Base-by-base conservation (phyloP, 805 yeast species). In the Yamadazyma sp. region DNA sequence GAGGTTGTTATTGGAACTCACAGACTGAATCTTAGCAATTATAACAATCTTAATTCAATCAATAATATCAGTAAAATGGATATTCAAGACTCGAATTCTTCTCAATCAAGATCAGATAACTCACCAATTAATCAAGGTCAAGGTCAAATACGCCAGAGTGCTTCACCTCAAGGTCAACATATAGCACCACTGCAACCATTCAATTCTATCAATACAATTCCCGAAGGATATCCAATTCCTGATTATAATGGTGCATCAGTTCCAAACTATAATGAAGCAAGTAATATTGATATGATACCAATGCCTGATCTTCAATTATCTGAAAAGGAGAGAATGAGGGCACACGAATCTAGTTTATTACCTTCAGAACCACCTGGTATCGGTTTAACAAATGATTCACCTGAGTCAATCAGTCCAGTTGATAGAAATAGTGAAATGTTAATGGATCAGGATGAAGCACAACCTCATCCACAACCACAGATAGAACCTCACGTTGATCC, bases 1-100 rank as follows among this genome's bases (percentile, higher is more conserved):
- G 95, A 85, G 55, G 74, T 87, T 1, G 69, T 86, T 15, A 71
- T 88, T 18, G 97, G 97, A 3, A 87, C 95, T 0, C 82, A 76
- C 47, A 64, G 91, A 43, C 69, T 65, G 68, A 42, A 23, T 2
- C 8, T 3, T 29, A 26, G n/a, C n/a, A n/a, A n/a, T n/a, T n/a
- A n/a, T n/a, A 15, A 7, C 14, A 18, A 17, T 22, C 21, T 18
- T 11, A 27, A 25, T 30, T 36, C 26, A 10, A n/a, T 12, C 11
- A 24, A 33, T 22, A 24, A 5, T n/a, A 15, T 23, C 18, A 19
- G 23, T 24, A 30, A 25, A 20, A 18, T 22, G 19, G 31, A 25
- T 16, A 22, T 20, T 10, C 27, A 22, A 11, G 30, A 14, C 6
- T 8, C 12, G 20, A 35, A 31, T 24, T n/a, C 30, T 16, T 19